Base-by-base conservation (phyloP, 345 rosid genomes). In the Salix brachista region DNA sequence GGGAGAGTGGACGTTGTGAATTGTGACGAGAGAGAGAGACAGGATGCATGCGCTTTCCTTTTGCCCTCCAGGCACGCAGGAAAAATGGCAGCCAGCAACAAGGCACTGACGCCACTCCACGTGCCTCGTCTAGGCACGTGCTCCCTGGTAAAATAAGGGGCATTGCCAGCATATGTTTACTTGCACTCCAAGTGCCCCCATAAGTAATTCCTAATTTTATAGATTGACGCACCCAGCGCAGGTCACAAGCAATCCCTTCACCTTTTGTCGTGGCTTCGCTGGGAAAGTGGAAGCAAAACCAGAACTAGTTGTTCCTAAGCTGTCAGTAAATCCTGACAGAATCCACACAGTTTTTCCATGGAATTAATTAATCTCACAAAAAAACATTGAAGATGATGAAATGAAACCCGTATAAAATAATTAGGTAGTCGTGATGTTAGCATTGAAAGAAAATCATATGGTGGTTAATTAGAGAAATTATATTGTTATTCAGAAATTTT, bases 91-190 rank as follows among this genome's bases (percentile, higher is more conserved):
- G 4, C 62, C 16, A 58, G 1, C 62, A n/a, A 58, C 62, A 11
- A 26, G 28, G 28, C 28, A 10, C 14, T 11, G 64, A 52, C 65
- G 44, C 44, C 65, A 52, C 42, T 50, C 11, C 14, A 2, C 11
- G 34, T 2, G 64, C 39, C 60, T 48, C 23, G 6, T 70, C 73
- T 0, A 2, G 54, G 75, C 75, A 72, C 75, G 75, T 72, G 75
- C 67, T 58, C 16, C 75, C 67, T 5, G 37, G 26, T 2, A 28
- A 19, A 30, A 13, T 37, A 52, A 21, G 8, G 50, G 13, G 21
- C 34, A 58, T 8, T 28, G 34, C 23, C 10, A 10, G 1, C 26
- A 4, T 4, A 50, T 6, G 5, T 18, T 72, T 37, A 2, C 52
- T 37, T 72, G 46, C n/a, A 36, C 21, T 7, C 3, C 48, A 36